Evolutionary conservation across 257 asterid species (phyloP).

Genomic region (Avicennia marina): DNA sequence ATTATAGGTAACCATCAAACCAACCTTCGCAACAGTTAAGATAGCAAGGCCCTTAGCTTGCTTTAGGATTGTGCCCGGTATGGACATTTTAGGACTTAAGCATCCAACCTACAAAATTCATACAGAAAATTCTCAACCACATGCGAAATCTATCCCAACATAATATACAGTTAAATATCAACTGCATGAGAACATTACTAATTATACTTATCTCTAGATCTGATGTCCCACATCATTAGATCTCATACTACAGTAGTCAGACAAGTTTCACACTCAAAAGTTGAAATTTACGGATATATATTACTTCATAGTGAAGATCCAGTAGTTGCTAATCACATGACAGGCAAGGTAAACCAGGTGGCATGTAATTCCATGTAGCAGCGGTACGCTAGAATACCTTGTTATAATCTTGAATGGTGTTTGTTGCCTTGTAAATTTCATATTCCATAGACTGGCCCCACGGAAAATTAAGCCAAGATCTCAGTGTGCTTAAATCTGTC

Average conservation of each 20-base stretch:
- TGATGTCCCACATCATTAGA: too few species aligned
- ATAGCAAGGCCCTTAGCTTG: conserved; percentile 94
- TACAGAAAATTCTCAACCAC: background rate
- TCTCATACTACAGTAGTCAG: too few species aligned
- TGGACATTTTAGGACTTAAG: conserved; percentile 69
- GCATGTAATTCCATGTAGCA: background rate
- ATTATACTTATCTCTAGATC: too few species aligned
- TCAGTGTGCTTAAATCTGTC: conserved; percentile 90
- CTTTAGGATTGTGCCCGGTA: conserved; percentile 79
- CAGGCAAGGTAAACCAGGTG: too few species aligned
- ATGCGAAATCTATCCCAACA: background rate
- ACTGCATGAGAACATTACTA: too few species aligned
- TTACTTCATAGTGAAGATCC: too few species aligned
- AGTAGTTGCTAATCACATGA: too few species aligned
- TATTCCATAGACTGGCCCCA: conserved; percentile 99
- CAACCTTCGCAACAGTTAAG: conserved; percentile 84
- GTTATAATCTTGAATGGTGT: conserved; percentile 66
- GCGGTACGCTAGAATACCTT: conserved; percentile 51
- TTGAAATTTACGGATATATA: too few species aligned
- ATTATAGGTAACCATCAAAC: conserved; percentile 88
- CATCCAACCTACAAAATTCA: conserved; percentile 53
- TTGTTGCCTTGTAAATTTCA: conserved; percentile 94
- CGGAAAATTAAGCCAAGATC: conserved; percentile 98
- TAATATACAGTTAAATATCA: conserved; percentile 5
- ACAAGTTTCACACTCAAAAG: too few species aligned